Base-by-base conservation (phyloP, 805 yeast species). In the Candida caryicola region DNA sequence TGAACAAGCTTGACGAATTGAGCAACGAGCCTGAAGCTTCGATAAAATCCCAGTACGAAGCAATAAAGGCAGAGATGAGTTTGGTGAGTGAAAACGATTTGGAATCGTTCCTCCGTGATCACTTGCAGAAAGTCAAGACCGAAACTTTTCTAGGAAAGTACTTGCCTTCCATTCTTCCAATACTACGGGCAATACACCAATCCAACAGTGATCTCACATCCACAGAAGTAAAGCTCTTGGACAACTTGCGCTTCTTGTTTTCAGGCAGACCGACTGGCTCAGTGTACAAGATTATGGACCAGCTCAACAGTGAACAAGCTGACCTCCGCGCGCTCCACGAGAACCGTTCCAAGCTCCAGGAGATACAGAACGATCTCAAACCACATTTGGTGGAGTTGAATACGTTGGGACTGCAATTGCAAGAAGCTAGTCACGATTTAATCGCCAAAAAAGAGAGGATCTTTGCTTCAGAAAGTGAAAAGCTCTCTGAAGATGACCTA, bases 121-220 rank as follows among this genome's bases (percentile, higher is more conserved):
- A 59, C 21, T 52, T 43, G 41, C 37, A 46, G 13, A 43, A 15
- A 18, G 44, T 62, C 39, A 64, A 64, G 39, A 51, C 64, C 2
- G 46, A 51, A 6, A 39, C 44, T 9, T 44, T 67, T 21, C 44
- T 59, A 18, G 53, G 51, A 18, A 51, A 46, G 12, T 56, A 54
- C 36, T 41, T 66, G 14, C 57, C 62, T 29, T 40, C 47, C 21
- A 54, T 61, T 12, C 45, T 57, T 2, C 71, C 71, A 5, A 55
- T 62, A 19, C 50, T 66, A 29, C 49, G 64, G 33, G 49, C 68
- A 4, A 55, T 66, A 3, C 66, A 66, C 44, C 62, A 59, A 29
- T 46, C 50, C 4, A 51, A 55, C 35, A 31, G 44, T 12, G 45
- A 59, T 16, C 41, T 61, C 29, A 56, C 68, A 2, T 48, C 49